A percentile compares a stretch with the other conserved stretches of the same genome.
These are phyloP conservation scores for Lippia alba DNA, from an alignment of 305 asterid genomes.

Conservation along the genomic window DNA sequence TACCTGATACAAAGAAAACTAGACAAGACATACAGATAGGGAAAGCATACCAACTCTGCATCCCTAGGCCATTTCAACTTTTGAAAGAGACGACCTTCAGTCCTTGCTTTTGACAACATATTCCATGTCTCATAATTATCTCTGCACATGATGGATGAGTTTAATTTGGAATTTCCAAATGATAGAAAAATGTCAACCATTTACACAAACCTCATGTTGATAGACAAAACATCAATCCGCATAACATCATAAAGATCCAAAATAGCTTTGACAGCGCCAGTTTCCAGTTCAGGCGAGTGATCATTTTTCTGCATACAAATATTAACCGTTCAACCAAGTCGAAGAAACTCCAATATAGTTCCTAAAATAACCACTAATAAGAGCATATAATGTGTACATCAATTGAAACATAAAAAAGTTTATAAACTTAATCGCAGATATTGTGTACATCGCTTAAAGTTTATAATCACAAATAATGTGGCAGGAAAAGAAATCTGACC, in stretches of 20 bases:
- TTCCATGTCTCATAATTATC: constrained; percentile 79
- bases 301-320: constrained; percentile 68
- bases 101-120: constrained; percentile 75
- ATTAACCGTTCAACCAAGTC: constrained; percentile 22
- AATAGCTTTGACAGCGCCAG: constrained; percentile 88
- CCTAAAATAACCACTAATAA: constrained; percentile 21
- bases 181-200: constrained; percentile 20
- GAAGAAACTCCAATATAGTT: constrained; percentile 28
- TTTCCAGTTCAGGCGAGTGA: constrained; percentile 72
- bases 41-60: constrained; percentile 69
- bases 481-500: neutral
- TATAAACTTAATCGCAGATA: too few species aligned
- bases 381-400: neutral
- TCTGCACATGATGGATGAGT: constrained; percentile 47
- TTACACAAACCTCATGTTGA: constrained; percentile 78
- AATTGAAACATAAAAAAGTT: too few species aligned
- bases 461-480: too few species aligned
- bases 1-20: constrained; percentile 20
- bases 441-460: too few species aligned
- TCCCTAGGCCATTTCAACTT: constrained; percentile 93
- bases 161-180: constrained; percentile 19
- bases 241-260: constrained; percentile 95
- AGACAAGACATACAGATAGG: constrained; percentile 26
- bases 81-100: constrained; percentile 91
- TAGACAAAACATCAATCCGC: constrained; percentile 72